phyloP scores from a whole-genome alignment of 441 rosid species.

The Bruguiera hainesii region DNA sequence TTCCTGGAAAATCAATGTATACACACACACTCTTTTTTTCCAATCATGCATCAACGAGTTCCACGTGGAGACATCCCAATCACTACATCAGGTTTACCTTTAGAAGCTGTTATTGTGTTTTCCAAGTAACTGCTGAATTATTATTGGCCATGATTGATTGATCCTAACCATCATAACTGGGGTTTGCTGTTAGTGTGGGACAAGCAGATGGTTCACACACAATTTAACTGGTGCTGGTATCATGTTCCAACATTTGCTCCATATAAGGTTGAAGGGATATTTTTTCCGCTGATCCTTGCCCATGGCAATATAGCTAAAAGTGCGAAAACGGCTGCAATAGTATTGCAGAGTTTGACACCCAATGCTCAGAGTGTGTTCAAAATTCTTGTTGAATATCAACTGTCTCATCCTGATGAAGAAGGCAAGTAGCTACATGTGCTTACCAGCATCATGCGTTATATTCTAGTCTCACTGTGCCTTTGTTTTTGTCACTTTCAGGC shows the following conservation, averaged over 20 bases:
- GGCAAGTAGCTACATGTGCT: conserved; percentile 32
- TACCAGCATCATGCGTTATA: neutral
- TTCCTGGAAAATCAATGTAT: too few species aligned
- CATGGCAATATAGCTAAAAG: conserved; percentile 59
- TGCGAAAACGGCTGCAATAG: conserved; percentile 83
- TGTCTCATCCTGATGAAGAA: conserved; percentile 82
- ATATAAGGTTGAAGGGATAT: conserved; percentile 74
- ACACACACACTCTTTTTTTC: too few species aligned
- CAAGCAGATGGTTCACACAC: conserved; percentile 94
- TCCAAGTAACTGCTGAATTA: neutral
- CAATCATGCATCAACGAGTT: too few species aligned
- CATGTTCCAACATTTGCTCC: conserved; percentile 89
- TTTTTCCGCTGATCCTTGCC: conserved; percentile 78
- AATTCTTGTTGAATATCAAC: conserved; percentile 76
- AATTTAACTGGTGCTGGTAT: conserved; percentile 90
- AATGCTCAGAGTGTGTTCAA: conserved; percentile 91
- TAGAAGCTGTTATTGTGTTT: neutral
- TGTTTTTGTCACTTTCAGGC: conserved; percentile 39
- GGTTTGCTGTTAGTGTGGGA: conserved; percentile 71
- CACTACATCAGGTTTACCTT: neutral
- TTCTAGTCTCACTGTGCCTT: conserved; percentile 6
- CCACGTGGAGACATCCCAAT: too few species aligned
- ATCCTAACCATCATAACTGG: conserved; percentile 8
- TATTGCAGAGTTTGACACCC: conserved; percentile 85
- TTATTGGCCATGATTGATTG: neutral